These are phyloP conservation scores for Backusella westeae DNA, from an alignment of 192 early-diverging fungal species.

Conservation along the genomic window DNA sequence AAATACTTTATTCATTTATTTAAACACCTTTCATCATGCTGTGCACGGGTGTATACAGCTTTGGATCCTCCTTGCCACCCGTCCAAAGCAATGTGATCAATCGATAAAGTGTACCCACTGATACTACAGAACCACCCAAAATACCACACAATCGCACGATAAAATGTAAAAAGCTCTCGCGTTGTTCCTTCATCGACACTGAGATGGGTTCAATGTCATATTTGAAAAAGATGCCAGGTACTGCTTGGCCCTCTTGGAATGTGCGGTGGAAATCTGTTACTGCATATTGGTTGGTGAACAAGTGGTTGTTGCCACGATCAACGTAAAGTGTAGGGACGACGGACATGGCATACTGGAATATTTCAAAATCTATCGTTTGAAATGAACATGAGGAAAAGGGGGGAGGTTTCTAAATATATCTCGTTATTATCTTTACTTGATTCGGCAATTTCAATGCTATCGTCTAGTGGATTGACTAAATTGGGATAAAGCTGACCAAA, in stretches of 20 bases:
- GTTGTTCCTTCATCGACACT: conserved; percentile 69
- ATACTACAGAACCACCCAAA: conserved; percentile 78
- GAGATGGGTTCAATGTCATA: conserved; percentile 91
- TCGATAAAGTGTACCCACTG: conserved; percentile 58
- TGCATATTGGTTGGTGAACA: conserved; percentile 94
- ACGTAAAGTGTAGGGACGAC: conserved; percentile 77
- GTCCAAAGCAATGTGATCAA: conserved; percentile 31
- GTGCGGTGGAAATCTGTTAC: conserved; percentile 75
- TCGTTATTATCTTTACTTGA: conserved; percentile 32
- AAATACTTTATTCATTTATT: not conserved
- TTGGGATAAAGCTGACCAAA: conserved; percentile 86
- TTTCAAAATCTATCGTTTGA: conserved; percentile 54
- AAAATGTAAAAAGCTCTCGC: conserved; percentile 65
- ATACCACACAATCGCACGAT: conserved; percentile 84
- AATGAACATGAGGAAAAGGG: not conserved
- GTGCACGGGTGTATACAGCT: conserved; percentile 29
- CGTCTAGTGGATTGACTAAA: conserved; percentile 86
- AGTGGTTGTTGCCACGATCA: conserved; percentile 47
- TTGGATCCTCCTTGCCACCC: conserved; percentile 35
- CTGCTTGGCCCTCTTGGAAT: conserved; percentile 27
- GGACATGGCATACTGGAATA: conserved; percentile 87
- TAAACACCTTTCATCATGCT: conserved; percentile 32
- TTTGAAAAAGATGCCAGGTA: conserved; percentile 81
- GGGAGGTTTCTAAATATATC: not conserved
- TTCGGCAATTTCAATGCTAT: conserved; percentile 65